A percentile compares a stretch with the other conserved stretches of the same genome.
Conservation (phyloP, 305 asterid genomes). For the Petunia hybrid region DNA sequence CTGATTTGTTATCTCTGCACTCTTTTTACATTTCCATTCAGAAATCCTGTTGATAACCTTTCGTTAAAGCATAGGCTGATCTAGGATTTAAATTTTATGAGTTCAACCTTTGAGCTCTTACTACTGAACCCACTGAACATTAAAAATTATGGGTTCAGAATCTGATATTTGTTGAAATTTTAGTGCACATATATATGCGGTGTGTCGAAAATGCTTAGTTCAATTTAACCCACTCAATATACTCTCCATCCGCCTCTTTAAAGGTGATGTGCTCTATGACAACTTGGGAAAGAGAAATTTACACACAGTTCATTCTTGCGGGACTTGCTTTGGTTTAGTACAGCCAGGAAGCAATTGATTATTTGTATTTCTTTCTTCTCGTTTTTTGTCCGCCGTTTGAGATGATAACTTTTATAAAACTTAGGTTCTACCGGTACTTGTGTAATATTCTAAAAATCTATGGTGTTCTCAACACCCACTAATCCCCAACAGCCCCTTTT, state of each 20-base stretch:
- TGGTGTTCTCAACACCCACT: not conserved
- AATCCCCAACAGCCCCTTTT: not conserved
- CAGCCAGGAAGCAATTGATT: slow-evolving; percentile 13
- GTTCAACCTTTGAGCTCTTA: no score
- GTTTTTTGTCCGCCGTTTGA: not conserved
- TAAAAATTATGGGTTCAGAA: no score
- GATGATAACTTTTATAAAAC: not conserved
- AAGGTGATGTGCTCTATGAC: not conserved
- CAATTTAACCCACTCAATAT: no score
- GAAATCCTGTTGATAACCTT: not conserved
- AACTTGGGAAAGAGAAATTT: not conserved
- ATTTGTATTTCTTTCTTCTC: not conserved
- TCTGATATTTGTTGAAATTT: no score
- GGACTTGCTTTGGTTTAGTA: slow-evolving; percentile 4
- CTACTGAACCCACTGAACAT: no score
- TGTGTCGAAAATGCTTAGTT: no score
- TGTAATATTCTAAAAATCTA: not conserved
- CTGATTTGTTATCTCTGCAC: not conserved
- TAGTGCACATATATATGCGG: no score
- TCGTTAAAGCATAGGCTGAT: no score
- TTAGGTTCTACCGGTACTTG: not conserved
- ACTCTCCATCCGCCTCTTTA: no score
- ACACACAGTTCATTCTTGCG: not conserved
- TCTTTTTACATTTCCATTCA: not conserved
- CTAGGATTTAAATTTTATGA: no score